Percentiles rank a stretch among this genome's conserved stretches.
Conservation (phyloP, 2,329 filamentous ascomycete species). For the Botryosphaeria dothidea region DNA sequence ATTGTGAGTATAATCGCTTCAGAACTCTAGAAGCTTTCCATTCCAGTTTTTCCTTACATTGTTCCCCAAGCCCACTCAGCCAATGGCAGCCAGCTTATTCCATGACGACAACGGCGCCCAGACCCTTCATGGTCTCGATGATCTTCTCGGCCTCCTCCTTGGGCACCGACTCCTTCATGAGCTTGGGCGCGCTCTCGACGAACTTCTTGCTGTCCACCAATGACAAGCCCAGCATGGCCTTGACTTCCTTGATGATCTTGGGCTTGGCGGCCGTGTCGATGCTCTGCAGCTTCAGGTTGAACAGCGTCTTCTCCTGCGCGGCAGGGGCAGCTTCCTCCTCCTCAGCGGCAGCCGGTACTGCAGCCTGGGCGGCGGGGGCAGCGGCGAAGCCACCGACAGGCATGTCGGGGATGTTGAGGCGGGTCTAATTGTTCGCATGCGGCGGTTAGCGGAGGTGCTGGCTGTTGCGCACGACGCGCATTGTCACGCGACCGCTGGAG, state of each 20-base stretch:
- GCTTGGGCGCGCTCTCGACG: slow-evolving; percentile 95
- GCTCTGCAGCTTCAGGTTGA: slow-evolving; percentile 89
- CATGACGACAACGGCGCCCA: slow-evolving; percentile 88
- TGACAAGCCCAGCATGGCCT: slow-evolving; percentile 89
- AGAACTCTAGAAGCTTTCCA: slow-evolving; percentile 1
- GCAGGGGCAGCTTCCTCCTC: slow-evolving; percentile 88
- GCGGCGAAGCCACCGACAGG: slow-evolving; percentile 89
- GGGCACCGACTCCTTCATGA: slow-evolving; percentile 97
- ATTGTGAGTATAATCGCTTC: neutral
- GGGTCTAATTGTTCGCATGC: slow-evolving; percentile 60
- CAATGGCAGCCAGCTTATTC: slow-evolving; percentile 59
- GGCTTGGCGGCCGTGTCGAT: slow-evolving; percentile 90
- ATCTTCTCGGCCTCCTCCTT: slow-evolving; percentile 99
- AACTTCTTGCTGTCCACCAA: slow-evolving; percentile 99
- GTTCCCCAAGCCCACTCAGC: neutral
- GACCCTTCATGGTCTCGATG: slow-evolving; percentile 86
- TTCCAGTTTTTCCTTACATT: slow-evolving; percentile 17
- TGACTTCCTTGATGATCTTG: slow-evolving; percentile 99
- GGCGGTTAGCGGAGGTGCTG: slow-evolving; percentile 20
- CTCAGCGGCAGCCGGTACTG: slow-evolving; percentile 63
- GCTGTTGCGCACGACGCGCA: neutral
- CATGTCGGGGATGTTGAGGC: slow-evolving; percentile 96
- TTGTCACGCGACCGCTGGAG: neutral
- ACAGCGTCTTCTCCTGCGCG: slow-evolving; percentile 91
- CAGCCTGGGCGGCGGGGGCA: slow-evolving; percentile 60